Base-by-base conservation (phyloP, 148 eudicot species). In the Arbutus unedo region DNA sequence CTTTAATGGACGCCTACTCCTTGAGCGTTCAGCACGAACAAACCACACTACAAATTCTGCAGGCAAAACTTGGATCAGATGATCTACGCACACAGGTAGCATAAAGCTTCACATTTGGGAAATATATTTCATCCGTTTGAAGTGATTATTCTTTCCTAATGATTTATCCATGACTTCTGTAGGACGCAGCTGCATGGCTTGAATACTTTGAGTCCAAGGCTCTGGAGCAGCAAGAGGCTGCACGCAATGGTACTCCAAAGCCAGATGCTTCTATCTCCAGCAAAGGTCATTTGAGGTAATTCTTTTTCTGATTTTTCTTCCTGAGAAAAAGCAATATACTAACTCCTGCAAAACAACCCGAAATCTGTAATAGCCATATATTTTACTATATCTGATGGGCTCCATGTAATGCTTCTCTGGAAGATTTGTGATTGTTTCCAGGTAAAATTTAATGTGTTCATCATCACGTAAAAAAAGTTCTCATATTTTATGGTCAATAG, bases 121-220 rank as follows among this genome's bases (percentile, higher is more conserved):
- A n/a, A 4, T 15, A 11, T 49, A 15, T 13, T 64, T 79, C 81
- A 55, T 19, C 14, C 16, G 79, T 62, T 55, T 71, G 8, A 19
- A 16, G 49, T 18, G 75, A 74, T 76, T 79, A n/a, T 25, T 74
- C 38, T 82, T 44, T 77, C 74, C 60, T 72, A 14, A 54, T 31
- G 70, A 59, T 79, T 62, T 71, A 53, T 60, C 56, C n/a, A 31
- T 55, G 79, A n/a, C 23, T 76, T 49, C 9, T 23, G 49, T 15
- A 97, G 99, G 99, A 97, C 89, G 98, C 99, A 83, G 99, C 99
- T 88, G 99, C 99, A 81, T 97, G 99, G 99, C 93, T 97, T 6
- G 99, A 97, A 84, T 97, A 97, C 90, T 97, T 97, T 83, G 99
- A 97, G 88, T 97, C 99, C n/a, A 97, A 97, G 95, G 98, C 98